These are phyloP conservation scores for Sporothrix curviconia DNA, from an alignment of 2,329 filamentous ascomycete genomes.

Conservation along the genomic window DNA sequence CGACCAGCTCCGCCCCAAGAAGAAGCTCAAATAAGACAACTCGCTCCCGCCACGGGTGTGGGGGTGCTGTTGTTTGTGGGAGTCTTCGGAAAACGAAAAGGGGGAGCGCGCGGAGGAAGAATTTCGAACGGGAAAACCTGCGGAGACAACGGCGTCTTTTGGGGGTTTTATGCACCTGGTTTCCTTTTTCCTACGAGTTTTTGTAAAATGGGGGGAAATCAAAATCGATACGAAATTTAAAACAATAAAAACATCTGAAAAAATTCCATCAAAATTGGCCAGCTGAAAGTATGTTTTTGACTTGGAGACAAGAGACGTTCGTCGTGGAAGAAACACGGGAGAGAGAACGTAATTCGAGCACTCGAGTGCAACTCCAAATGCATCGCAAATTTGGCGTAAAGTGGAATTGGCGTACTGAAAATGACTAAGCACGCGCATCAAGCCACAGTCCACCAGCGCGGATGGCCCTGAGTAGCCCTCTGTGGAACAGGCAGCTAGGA, in stretches of 20 bases:
- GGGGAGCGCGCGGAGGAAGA: conserved; percentile 1
- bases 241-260: conserved; percentile 9
- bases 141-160: conserved; percentile 15
- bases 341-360: too few relatives aligned
- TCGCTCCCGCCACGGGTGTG: conserved; percentile 13
- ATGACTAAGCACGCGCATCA: not conserved
- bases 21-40: conserved; percentile 64
- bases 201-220: conserved; percentile 9
- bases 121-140: conserved; percentile 3
- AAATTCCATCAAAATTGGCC: not conserved
- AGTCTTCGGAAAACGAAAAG: not conserved
- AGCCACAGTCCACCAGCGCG: too few relatives aligned
- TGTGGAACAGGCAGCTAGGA: conserved; percentile 1
- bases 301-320: too few relatives aligned
- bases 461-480: too few relatives aligned
- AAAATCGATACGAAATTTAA: conserved; percentile 4
- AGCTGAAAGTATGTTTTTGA: too few relatives aligned
- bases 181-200: conserved; percentile 14
- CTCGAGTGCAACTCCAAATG: not conserved
- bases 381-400: not conserved
- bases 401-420: not conserved
- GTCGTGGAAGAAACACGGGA: too few relatives aligned
- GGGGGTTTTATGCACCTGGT: conserved; percentile 14
- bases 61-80: conserved; percentile 11
- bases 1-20: conserved; percentile 99